Conservation (phyloP, 805 yeast species). For the Starmerella riodocensis region DNA sequence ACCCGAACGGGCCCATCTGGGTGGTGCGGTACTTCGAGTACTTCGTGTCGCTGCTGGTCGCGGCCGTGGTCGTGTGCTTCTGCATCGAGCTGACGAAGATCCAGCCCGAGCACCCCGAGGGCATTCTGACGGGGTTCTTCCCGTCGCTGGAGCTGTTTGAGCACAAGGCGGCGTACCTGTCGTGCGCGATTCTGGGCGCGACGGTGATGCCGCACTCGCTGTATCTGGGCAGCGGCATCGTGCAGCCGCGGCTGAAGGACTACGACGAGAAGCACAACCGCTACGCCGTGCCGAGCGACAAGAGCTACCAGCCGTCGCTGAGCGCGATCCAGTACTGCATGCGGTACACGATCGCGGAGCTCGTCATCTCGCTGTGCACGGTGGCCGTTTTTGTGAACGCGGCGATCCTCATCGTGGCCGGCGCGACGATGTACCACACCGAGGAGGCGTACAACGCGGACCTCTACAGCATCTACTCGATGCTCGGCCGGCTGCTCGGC, state of each 20-base stretch:
- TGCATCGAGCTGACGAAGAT: conserved; percentile 44
- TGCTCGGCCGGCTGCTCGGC: conserved; percentile 57
- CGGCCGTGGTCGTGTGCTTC: conserved; percentile 65
- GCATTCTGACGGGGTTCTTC: conserved; percentile 51
- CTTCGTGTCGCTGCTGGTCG: conserved; percentile 57
- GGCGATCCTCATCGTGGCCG: conserved; percentile 81
- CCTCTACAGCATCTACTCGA: conserved; percentile 61
- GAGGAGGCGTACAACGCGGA: conserved; percentile 68
- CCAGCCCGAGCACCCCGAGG: conserved; percentile 37
- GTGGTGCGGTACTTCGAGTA: conserved; percentile 66
- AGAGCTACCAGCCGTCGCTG: conserved; percentile 52
- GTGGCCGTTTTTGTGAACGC: conserved; percentile 90
- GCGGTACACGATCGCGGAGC: conserved; percentile 69
- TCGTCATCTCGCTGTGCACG: conserved; percentile 65
- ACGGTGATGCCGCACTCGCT: conserved; percentile 91
- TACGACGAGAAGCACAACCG: conserved; percentile 47
- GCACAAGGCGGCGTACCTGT: conserved; percentile 55
- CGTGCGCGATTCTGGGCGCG: conserved; percentile 81
- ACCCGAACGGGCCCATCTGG: conserved; percentile 60
- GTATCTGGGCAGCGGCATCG: conserved; percentile 74
- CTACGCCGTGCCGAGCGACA: conserved; percentile 10
- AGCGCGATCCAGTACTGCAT: conserved; percentile 70
- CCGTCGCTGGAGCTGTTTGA: conserved; percentile 51
- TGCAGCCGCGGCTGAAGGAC: conserved; percentile 69
- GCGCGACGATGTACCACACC: conserved; percentile 58